Base-by-base conservation (phyloP, 2,329 filamentous ascomycete species). In the Pyrenophora seminiperda region DNA sequence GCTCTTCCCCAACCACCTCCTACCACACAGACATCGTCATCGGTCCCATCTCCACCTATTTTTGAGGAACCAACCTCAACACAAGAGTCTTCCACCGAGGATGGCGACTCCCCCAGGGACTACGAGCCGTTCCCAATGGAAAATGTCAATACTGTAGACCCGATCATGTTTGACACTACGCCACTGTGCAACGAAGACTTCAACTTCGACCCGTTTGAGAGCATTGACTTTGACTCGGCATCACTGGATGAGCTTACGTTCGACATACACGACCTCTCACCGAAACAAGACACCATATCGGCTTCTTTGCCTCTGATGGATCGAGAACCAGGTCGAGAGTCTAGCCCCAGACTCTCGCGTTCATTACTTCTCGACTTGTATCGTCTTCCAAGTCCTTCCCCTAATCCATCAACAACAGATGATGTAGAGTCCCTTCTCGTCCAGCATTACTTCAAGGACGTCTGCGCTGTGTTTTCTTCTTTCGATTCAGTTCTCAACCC, bases 391-490 rank as follows among this genome's bases (percentile, higher is more conserved):
- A 60, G 62, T 49, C 60, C 72, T 43, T 59, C 73, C 50, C 61
- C 73, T 33, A 49, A 68, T 51, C 29, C 61, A 48, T 62, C 66
- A 22, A 58, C 79, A 19, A 53, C 61, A n/a, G 65, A 69, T 48
- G 79, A 82, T 38, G 73, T 79, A 14, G 79, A 81, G 3, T 83
- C 81, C 38, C 77, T 81, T 37, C 72, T 86, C 13, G 79, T 86
- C 7, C 82, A 85, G 39, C 83, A 86, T 58, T 86, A 86, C 58
- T 86, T 86, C 71, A 81, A 81, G 58, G 81, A 85, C 51, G 82
- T 85, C 3, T 84, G 82, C 40, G 78, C 77, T 3, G 70, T 86
- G 7, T 86, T 84, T 65, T 86, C 83, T n/a, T 84, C 81, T 50
- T 87, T 84, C 59, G 84, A 86, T 65, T 84, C 83, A 15, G 74